Conservation (phyloP, 805 yeast genomes). For the Wickerhamiella hasegawae region DNA sequence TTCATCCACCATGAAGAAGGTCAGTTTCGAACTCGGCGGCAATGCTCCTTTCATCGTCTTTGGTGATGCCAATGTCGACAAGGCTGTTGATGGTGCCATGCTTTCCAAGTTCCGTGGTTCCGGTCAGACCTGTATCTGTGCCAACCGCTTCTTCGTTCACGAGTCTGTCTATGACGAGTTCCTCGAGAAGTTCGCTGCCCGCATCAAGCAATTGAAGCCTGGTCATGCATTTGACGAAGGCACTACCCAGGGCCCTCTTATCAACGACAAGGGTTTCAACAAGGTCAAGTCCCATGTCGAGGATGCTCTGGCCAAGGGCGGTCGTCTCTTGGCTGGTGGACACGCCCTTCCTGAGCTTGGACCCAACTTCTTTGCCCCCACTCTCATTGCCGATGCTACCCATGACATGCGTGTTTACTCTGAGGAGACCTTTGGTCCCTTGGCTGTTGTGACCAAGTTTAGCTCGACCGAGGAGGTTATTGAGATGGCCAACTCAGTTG, state of each 20-base stretch:
- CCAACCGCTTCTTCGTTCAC: conserved; percentile 57
- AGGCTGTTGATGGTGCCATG: conserved; percentile 50
- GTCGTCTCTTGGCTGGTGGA: conserved; percentile 50
- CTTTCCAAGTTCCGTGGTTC: conserved; percentile 57
- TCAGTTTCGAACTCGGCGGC: conserved; percentile 65
- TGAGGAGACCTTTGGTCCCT: conserved; percentile 78
- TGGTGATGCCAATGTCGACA: conserved; percentile 52
- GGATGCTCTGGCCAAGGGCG: conserved; percentile 54
- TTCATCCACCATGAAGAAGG: conserved; percentile 44
- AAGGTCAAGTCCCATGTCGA: conserved; percentile 47
- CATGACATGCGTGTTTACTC: conserved; percentile 35
- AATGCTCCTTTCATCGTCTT: conserved; percentile 68
- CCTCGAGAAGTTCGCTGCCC: conserved; percentile 30
- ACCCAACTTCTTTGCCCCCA: conserved; percentile 48
- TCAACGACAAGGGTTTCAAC: conserved; percentile 42
- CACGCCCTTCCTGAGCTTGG: conserved; percentile 37
- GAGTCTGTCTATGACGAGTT: conserved; percentile 48
- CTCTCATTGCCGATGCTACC: conserved; percentile 47
- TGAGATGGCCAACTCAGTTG: conserved; percentile 44
- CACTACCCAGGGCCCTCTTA: conserved; percentile 66
- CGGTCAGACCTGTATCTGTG: conserved; percentile 75
- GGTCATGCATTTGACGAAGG: conserved; percentile 47
- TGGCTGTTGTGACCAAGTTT: conserved; percentile 56
- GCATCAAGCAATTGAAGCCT: conserved; percentile 30
- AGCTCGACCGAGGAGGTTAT: conserved; percentile 48